Evolutionary conservation across 2,329 filamentous ascomycete genomes (phyloP).

Genomic region (Magnaporthiopsis rhizophila): DNA sequence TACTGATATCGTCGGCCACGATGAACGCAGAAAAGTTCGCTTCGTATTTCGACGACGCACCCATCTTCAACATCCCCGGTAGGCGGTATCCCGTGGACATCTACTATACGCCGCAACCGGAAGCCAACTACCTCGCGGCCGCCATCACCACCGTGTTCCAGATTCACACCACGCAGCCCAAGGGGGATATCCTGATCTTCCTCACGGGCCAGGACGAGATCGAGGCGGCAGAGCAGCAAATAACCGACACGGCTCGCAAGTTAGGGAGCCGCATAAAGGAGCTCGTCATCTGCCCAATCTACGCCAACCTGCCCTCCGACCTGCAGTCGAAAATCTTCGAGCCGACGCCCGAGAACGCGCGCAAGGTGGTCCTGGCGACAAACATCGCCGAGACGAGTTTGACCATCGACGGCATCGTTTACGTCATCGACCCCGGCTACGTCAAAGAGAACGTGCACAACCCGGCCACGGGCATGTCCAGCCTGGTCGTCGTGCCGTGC

Average conservation of each 20-base stretch:
- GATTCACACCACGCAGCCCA: constrained; percentile 79
- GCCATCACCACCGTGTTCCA: constrained; percentile 92
- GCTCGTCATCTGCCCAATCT: constrained; percentile 86
- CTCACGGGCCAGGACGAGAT: constrained; percentile 96
- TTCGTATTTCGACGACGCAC: constrained; percentile 82
- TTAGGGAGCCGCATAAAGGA: constrained; percentile 78
- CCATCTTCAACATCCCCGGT: constrained; percentile 92
- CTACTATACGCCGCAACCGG: constrained; percentile 81
- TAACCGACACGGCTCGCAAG: constrained; percentile 80
- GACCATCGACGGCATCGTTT: constrained; percentile 98
- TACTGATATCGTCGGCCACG: constrained; percentile 89
- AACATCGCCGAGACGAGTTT: constrained; percentile 98
- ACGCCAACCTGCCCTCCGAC: constrained; percentile 86
- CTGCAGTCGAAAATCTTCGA: constrained; percentile 92
- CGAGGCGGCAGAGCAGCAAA: constrained; percentile 73
- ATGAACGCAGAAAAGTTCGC: constrained; percentile 92
- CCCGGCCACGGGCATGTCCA: constrained; percentile 84
- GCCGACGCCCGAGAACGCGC: constrained; percentile 72
- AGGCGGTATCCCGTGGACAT: constrained; percentile 84
- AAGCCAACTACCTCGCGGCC: constrained; percentile 87
- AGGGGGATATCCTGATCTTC: constrained; percentile 89
- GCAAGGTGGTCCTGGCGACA: constrained; percentile 89
- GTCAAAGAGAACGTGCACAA: constrained; percentile 96
- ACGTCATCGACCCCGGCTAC: constrained; percentile 96
- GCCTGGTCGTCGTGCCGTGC: constrained; percentile 81